Evolutionary conservation across 2,329 filamentous ascomycete species (phyloP).

Genomic region (Penicillium palitans): DNA sequence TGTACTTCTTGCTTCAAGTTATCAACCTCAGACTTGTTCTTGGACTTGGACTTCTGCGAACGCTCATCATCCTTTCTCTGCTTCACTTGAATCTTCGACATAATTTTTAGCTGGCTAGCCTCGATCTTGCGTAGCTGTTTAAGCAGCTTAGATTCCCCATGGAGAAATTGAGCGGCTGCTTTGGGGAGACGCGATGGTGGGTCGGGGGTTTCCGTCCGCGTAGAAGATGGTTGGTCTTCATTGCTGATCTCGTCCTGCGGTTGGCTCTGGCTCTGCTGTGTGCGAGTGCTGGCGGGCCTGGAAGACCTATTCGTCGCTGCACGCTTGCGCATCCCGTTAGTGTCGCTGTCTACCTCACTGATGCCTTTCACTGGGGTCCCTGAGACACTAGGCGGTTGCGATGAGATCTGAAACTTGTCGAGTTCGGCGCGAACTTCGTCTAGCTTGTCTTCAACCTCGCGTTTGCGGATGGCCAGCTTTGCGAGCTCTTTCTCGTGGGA

Average conservation of each 20-base stretch:
- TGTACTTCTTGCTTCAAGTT: conserved; percentile 49
- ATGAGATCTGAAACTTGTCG: conserved; percentile 28
- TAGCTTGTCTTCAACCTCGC: conserved; percentile 40
- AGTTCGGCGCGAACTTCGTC: conserved; percentile 38
- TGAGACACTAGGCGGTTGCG: conserved; percentile 7
- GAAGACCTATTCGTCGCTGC: conserved; percentile 22
- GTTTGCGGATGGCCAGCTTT: conserved; percentile 45
- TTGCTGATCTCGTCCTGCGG: conserved; percentile 10
- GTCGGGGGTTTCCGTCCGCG: conserved; percentile 13
- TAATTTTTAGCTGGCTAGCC: conserved; percentile 42
- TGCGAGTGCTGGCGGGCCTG: conserved; percentile 14
- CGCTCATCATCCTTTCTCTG: conserved; percentile 43
- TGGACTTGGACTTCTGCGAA: conserved; percentile 45
- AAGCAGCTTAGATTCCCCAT: conserved; percentile 38
- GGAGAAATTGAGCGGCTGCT: conserved; percentile 31
- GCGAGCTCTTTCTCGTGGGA: conserved; percentile 47
- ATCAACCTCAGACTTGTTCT: conserved; percentile 42
- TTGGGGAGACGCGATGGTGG: conserved; percentile 32
- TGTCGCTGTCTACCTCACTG: conserved; percentile 22
- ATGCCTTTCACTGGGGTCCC: conserved; percentile 12
- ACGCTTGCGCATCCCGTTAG: conserved; percentile 20
- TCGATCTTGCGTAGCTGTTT: conserved; percentile 46
- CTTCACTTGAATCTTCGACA: conserved; percentile 41
- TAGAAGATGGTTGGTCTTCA: conserved; percentile 14
- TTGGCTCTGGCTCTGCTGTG: conserved; percentile 21